Conservation (phyloP, 495 filamentous ascomycete species). For the Penicillium mononematosum region DNA sequence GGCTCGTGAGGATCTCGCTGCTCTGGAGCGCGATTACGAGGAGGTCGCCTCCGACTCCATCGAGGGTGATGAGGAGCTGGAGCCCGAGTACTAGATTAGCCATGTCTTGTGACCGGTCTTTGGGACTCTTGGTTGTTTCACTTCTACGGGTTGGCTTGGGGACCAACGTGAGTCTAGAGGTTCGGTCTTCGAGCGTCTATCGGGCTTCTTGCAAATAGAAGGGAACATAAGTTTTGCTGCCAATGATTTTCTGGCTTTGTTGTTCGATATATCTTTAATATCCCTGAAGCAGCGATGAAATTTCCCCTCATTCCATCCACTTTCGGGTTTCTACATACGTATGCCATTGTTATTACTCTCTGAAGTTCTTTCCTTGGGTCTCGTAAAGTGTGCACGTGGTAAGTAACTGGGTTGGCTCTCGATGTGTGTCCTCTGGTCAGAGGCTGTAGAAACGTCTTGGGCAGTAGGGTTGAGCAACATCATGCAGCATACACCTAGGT, state of each 20-base stretch:
- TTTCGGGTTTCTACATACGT: conserved; percentile 16
- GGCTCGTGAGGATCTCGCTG: conserved; percentile 96
- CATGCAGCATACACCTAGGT: background rate
- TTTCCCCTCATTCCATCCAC: conserved; percentile 40
- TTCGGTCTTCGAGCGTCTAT: conserved; percentile 30
- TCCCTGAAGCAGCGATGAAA: conserved; percentile 47
- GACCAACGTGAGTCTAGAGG: conserved; percentile 26
- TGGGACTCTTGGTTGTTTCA: conserved; percentile 20
- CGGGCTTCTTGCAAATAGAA: conserved; percentile 46
- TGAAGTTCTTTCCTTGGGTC: conserved; percentile 6
- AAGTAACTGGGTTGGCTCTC: background rate
- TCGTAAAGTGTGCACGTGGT: background rate
- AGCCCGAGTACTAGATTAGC: conserved; percentile 87
- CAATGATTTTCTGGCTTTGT: conserved; percentile 42
- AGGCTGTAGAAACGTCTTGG: background rate
- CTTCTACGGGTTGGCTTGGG: conserved; percentile 29
- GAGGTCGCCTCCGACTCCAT: conserved; percentile 96
- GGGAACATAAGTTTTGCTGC: conserved; percentile 44
- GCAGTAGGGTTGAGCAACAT: background rate
- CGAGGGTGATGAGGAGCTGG: conserved; percentile 73
- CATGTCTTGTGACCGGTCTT: conserved; percentile 25
- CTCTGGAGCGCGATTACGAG: conserved; percentile 98
- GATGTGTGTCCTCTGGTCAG: background rate
- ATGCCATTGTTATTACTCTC: conserved; percentile 32
- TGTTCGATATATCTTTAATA: conserved; percentile 53